Evolutionary conservation across 1,284 basidiomycete species (phyloP).

Genomic region (Fistulinella staudtii): DNA sequence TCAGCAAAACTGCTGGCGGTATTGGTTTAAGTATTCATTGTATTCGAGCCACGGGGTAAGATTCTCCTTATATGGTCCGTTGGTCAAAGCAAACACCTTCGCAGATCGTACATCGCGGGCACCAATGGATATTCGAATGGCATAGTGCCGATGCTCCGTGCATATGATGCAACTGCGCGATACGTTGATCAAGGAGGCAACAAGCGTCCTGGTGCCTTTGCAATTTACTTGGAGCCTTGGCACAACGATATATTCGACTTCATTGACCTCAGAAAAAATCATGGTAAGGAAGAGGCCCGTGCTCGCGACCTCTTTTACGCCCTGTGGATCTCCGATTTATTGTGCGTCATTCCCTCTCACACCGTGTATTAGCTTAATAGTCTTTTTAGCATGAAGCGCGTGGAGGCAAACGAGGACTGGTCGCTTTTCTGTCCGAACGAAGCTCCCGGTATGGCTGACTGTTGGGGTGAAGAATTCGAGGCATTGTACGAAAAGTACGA

Average conservation of each 20-base stretch:
- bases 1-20: conserved; percentile 98
- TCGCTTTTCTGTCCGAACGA: conserved; percentile 98
- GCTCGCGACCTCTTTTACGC: conserved; percentile 99
- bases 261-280: conserved; percentile 97
- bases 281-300: conserved; percentile 97
- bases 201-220: conserved; percentile 98
- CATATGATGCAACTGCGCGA: conserved; percentile 96
- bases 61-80: conserved; percentile 19
- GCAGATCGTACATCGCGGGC: conserved; percentile 83
- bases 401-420: conserved; percentile 88
- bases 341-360: conserved; percentile 51
- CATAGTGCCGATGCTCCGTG: conserved; percentile 98
- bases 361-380: background rate
- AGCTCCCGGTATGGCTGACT: conserved; percentile 87
- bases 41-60: conserved; percentile 92
- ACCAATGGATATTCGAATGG: conserved; percentile 99
- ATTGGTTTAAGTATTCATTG: conserved; percentile 97
- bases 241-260: conserved; percentile 98
- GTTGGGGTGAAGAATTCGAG: conserved; percentile 92
- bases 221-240: conserved; percentile 98
- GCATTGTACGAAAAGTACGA: conserved; percentile 89
- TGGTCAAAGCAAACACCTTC: conserved; percentile 4
- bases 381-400: conserved; percentile 79
- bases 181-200: conserved; percentile 99
- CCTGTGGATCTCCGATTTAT: conserved; percentile 97